Base-by-base conservation (phyloP, 371 early-diverging fungal genomes). In the Rhizopus arrhizus region DNA sequence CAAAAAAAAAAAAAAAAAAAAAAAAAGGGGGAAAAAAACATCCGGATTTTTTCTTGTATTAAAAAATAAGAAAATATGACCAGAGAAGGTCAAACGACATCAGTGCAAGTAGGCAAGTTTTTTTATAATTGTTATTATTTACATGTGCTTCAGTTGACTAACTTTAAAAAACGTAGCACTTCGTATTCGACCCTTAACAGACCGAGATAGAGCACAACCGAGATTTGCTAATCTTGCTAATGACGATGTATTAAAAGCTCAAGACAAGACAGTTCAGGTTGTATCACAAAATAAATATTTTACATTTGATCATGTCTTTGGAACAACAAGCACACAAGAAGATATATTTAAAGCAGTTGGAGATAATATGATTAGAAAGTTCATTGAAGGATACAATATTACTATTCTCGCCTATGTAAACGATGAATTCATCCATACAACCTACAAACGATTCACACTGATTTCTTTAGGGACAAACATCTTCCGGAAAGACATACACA, bases 401-500 rank as follows among this genome's bases (percentile, higher is more conserved):
- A 96, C 91, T 13, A 90, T 92, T 47, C 85, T 98, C 63, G 98
- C 98, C 40, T 99, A 98, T 81, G 99, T 74, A 68, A 89, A 10
- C 2, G 8, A 40, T 13, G 35, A 16, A 3, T 5, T 12, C 13
- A 32, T 36, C 3, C 16, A 50, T 31, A 36, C 48, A n/a, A 53
- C 29, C 34, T n/a, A 22, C 4, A 36, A 38, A 10, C 42, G 40
- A 45, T 41, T 15, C 15, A 34, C 11, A 15, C 22, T 53, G 9
- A 15, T 2, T 55, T 46, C 10, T 33, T 15, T 58, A 74, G 74
- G 74, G 90, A 12, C 93, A 96, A 80, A 93, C 93, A 12, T 92
- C 93, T 10, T 90, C 91, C 11, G 97, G 97, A 53, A 99, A 99
- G 81, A 98, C 99, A 4, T 94, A 92, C 67, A 99, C 98, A 8